A percentile compares a stretch with the other conserved stretches of the same genome.
Evolutionary conservation across 495 filamentous ascomycete species (phyloP).

Genomic region (Trichoderma reesei): DNA sequence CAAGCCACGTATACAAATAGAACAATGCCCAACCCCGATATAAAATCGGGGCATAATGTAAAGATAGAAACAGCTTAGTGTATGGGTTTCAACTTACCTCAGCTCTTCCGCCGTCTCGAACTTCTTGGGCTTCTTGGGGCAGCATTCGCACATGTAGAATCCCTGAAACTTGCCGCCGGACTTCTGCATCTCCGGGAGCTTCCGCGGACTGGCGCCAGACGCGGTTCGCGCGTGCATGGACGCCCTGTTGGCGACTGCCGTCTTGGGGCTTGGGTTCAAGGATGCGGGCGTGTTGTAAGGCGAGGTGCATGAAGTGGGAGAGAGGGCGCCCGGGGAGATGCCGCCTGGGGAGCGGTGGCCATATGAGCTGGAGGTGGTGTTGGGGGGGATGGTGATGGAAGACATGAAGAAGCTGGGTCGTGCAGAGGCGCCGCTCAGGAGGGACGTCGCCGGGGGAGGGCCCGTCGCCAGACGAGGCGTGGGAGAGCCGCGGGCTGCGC

Average conservation of each 20-base stretch:
- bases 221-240: conserved; percentile 27
- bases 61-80: conserved; percentile 20
- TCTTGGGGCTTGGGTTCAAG: conserved; percentile 51
- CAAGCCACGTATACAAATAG: too few species aligned
- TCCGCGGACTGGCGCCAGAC: conserved; percentile 35
- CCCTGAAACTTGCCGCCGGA: conserved; percentile 34
- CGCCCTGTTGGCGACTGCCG: conserved; percentile 33
- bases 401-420: conserved; percentile 64
- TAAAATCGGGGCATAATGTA: background rate
- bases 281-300: conserved; percentile 51
- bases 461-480: conserved; percentile 27
- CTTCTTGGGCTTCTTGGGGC: conserved; percentile 97
- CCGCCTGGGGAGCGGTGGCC: conserved; percentile 65
- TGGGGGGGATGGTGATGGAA: conserved; percentile 48
- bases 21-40: background rate
- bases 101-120: conserved; percentile 83
- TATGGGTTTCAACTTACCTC: conserved; percentile 44
- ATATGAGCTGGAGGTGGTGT: conserved; percentile 62
- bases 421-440: conserved; percentile 38
- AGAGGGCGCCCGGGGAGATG: conserved; percentile 53
- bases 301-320: conserved; percentile 41
- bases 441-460: background rate
- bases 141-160: conserved; percentile 86
- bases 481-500: conserved; percentile 46
- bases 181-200: conserved; percentile 36